phyloP scores from a whole-genome alignment of 768 basidiomycete species.

The Hortiboletus flavorubellus region DNA sequence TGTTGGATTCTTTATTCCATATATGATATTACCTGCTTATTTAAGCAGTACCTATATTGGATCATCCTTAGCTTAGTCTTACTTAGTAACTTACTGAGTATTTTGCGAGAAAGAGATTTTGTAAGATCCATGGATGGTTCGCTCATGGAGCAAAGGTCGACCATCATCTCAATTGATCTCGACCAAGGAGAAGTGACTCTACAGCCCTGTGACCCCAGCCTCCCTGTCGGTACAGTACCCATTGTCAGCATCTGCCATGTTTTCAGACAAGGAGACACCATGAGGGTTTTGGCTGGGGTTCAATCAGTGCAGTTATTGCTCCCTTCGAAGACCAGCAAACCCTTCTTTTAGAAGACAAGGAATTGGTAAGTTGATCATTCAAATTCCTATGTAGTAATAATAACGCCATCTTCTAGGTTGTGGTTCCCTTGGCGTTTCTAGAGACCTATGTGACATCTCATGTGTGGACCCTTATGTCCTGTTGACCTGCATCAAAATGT shows the following conservation, averaged over 20 bases:
- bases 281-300: background rate
- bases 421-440: background rate
- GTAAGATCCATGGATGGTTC: background rate
- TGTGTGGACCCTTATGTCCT: background rate
- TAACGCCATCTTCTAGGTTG: background rate
- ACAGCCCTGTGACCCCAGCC: background rate
- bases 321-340: background rate
- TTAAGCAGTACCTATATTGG: too few relatives aligned
- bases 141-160: background rate
- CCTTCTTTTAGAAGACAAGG: background rate
- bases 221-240: background rate
- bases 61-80: too few relatives aligned
- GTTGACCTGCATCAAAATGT: too few relatives aligned
- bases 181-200: background rate
- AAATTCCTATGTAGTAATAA: too few relatives aligned
- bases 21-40: too few relatives aligned
- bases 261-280: background rate
- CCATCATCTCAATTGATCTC: background rate
- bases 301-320: background rate
- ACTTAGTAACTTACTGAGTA: too few relatives aligned
- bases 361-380: background rate
- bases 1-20: too few relatives aligned
- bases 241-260: background rate
- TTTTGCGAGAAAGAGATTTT: too few relatives aligned
- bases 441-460: background rate